phyloP scores from a whole-genome alignment of 148 eudicot genomes.

The Selenicereus undatus region DNA sequence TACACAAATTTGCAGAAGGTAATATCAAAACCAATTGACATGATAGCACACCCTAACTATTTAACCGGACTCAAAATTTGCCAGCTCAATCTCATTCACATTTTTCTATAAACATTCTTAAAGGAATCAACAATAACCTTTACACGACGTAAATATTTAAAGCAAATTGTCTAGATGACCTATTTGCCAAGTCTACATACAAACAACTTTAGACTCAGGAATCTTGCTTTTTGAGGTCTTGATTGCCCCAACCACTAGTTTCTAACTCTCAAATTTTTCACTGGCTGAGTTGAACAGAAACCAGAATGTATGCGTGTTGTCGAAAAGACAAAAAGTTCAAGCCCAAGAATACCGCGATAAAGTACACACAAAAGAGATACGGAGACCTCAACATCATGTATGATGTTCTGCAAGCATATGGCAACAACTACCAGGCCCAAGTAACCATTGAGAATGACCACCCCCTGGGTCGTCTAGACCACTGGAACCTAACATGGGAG shows the following conservation, averaged over 20 bases:
- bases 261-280: background rate
- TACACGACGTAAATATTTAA: background rate
- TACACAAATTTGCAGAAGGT: too few species aligned
- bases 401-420: conserved; percentile 61
- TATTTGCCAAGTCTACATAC: background rate
- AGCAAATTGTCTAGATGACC: background rate
- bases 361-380: conserved; percentile 21
- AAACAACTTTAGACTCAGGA: background rate
- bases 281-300: conserved; percentile 33
- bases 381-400: conserved; percentile 81
- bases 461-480: conserved; percentile 81
- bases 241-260: background rate
- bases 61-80: background rate
- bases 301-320: conserved; percentile 54
- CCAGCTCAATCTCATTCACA: background rate
- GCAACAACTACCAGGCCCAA: conserved; percentile 67
- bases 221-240: background rate
- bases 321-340: conserved; percentile 71
- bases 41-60: too few species aligned
- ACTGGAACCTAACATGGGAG: conserved; percentile 93
- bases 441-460: conserved; percentile 76
- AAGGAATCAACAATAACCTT: background rate
- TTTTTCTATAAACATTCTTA: background rate
- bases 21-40: too few species aligned
- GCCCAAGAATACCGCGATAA: conserved; percentile 20